Conservation (phyloP, 805 yeast genomes). For the Wickerhamomyces pijperi region DNA sequence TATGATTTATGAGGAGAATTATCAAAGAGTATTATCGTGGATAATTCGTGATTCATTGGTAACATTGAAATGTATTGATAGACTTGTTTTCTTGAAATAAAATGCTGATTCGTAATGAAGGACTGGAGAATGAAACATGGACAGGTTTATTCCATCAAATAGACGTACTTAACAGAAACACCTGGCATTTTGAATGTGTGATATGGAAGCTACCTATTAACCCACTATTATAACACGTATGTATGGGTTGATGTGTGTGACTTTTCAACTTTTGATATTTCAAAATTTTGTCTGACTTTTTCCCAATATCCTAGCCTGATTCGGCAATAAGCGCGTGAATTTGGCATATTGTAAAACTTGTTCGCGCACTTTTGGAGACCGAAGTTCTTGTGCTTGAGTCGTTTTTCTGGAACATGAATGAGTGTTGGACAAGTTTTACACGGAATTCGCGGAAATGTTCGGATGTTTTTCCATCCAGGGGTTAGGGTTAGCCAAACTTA, state of each 20-base stretch:
- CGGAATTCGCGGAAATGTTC: not conserved
- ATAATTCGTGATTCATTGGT: too few species aligned
- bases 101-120: not conserved
- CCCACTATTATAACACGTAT: not conserved
- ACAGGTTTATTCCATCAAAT: not conserved
- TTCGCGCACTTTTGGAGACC: constrained; percentile 1
- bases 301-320: constrained; percentile 6
- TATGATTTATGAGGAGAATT: too few species aligned
- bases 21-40: too few species aligned
- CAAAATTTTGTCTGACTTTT: constrained; percentile 5
- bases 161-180: constrained; percentile 92
- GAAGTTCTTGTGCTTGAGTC: not conserved
- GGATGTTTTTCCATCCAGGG: not conserved
- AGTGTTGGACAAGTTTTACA: too few species aligned
- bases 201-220: constrained; percentile 17
- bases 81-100: too few species aligned
- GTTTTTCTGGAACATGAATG: too few species aligned
- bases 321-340: not conserved
- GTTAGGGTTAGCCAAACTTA: too few species aligned
- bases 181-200: constrained; percentile 63
- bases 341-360: constrained; percentile 1
- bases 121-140: not conserved
- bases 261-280: constrained; percentile 7
- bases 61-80: too few species aligned
- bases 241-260: constrained; percentile 16